Conservation (phyloP, 331 rosid genomes). For the Cydonia oblonga region DNA sequence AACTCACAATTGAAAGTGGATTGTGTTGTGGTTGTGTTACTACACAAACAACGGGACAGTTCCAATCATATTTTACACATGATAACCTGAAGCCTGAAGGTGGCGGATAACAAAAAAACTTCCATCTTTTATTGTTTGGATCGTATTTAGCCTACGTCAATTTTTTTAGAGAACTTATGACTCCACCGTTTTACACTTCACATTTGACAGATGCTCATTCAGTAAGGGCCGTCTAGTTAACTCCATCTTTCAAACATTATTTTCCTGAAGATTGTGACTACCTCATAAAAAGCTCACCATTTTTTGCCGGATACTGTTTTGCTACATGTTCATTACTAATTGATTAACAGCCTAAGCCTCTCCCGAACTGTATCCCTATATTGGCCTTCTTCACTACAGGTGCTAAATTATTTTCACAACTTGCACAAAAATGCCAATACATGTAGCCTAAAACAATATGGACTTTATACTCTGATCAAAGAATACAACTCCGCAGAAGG, state of each 20-base stretch:
- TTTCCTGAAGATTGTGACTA: conserved; percentile 38
- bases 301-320: conserved; percentile 35
- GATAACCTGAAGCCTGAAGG: neutral
- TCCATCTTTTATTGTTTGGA: neutral
- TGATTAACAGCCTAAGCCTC: no score
- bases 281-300: conserved; percentile 32
- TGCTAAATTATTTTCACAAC: no score
- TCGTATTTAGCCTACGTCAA: neutral
- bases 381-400: no score
- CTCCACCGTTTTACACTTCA: neutral
- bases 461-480: no score
- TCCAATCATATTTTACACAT: neutral
- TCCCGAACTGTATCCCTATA: no score
- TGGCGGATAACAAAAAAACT: neutral
- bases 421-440: no score
- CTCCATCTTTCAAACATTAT: conserved; percentile 22
- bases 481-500: conserved; percentile 17
- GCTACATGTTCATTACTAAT: conserved; percentile 37
- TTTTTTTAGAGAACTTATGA: neutral
- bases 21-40: no score
- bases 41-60: neutral
- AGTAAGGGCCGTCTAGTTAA: neutral
- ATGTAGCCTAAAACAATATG: no score
- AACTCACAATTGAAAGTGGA: neutral
- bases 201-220: neutral